A percentile compares a stretch with the other conserved stretches of the same genome.
phyloP scores from a whole-genome alignment of 441 rosid genomes.

The Geranium incanum region DNA sequence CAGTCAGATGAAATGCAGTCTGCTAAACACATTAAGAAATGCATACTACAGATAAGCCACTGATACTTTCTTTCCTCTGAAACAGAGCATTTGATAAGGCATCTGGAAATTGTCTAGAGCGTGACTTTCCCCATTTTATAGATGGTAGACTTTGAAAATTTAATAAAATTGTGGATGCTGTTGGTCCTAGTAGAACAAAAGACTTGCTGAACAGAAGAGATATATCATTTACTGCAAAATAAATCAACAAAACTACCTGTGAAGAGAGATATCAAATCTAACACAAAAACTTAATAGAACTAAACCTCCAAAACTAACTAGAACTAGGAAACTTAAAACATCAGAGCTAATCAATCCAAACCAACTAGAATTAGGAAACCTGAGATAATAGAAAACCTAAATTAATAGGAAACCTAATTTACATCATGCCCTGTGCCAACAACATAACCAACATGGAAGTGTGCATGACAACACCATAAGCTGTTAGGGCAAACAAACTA shows the following conservation, averaged over 20 bases:
- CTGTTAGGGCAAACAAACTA: background rate
- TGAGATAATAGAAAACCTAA: too few species aligned
- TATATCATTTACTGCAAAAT: background rate
- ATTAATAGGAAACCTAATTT: too few species aligned
- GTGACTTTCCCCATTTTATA: too few species aligned
- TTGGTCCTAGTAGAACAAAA: background rate
- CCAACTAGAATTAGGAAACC: too few species aligned
- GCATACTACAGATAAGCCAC: background rate
- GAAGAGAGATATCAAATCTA: background rate
- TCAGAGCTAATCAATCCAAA: too few species aligned
- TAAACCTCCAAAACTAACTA: too few species aligned
- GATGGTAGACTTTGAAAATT: background rate
- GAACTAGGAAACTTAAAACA: too few species aligned
- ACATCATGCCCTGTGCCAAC: background rate
- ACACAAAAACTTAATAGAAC: too few species aligned
- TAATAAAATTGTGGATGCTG: background rate
- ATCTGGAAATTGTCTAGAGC: background rate
- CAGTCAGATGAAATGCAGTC: constrained; percentile 14
- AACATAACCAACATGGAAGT: constrained; percentile 1
- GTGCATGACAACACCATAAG: background rate
- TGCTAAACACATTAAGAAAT: background rate
- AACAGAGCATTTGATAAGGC: background rate
- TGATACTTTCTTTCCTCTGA: background rate
- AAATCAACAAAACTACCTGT: background rate
- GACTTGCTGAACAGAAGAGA: background rate